Conservation (phyloP, 1,139 yeast genomes). For the Suhomyces anneliseae region DNA sequence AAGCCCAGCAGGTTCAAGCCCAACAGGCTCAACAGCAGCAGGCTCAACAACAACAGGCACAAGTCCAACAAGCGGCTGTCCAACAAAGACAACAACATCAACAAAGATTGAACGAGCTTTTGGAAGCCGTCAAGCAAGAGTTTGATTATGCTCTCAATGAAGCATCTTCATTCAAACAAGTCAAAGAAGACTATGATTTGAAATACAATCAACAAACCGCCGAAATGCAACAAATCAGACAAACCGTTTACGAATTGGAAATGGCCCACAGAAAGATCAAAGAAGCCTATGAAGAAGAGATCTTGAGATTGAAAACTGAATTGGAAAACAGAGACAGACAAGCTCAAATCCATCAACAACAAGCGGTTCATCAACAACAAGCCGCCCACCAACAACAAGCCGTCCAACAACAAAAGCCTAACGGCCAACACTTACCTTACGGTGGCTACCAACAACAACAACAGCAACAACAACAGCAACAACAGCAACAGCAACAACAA, state of each 20-base stretch:
- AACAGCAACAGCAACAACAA: neutral
- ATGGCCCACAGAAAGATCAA: constrained; percentile 93
- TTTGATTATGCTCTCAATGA: constrained; percentile 85
- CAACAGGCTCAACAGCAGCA: constrained; percentile 26
- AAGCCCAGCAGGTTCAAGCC: constrained; percentile 17
- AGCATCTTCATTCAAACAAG: constrained; percentile 83
- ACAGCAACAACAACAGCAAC: constrained; percentile 15
- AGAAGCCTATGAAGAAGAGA: constrained; percentile 94
- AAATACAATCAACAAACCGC: constrained; percentile 90
- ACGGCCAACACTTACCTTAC: constrained; percentile 15
- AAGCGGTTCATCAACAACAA: constrained; percentile 12
- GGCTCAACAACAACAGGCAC: constrained; percentile 23
- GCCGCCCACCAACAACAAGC: constrained; percentile 16
- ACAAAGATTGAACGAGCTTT: constrained; percentile 67
- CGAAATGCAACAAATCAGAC: constrained; percentile 93
- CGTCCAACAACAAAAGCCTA: constrained; percentile 26
- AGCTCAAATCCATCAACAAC: constrained; percentile 41
- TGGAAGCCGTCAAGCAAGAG: constrained; percentile 91
- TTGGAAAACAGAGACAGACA: constrained; percentile 72
- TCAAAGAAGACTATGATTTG: constrained; percentile 90
- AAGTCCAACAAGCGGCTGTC: constrained; percentile 13
- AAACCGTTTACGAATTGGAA: constrained; percentile 90
- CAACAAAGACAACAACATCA: constrained; percentile 49
- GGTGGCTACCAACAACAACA: constrained; percentile 16
- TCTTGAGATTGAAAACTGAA: constrained; percentile 79